Base-by-base conservation (phyloP, 495 filamentous ascomycete genomes). In the Penicillium bialowiezense region DNA sequence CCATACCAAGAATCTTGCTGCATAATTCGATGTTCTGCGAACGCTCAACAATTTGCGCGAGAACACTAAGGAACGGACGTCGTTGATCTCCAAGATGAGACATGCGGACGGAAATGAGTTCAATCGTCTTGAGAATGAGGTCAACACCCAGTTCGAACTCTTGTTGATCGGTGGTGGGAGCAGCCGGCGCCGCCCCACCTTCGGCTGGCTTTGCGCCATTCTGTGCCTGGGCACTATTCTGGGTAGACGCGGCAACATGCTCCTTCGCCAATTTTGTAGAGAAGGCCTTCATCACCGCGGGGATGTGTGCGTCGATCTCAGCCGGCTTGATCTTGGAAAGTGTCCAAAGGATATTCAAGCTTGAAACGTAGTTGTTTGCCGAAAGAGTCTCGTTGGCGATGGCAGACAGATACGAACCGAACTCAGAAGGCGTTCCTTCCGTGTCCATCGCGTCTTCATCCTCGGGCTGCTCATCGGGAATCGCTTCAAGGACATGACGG, bases 31-130 rank as follows among this genome's bases (percentile, higher is more conserved):
- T 85, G 58, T 90, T 92, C 59, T 85, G 75, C 2, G 95, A 97
- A 52, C 93, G 91, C 67, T 99, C 95, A 12, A 99, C 90, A 5
- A 99, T 77, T 23, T 90, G 90, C 5, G 95, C 95, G 40, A 99
- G 72, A 14, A 96, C 91, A 60, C 91, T 96, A 2, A 99, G 75
- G 72, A 95, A 99, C 1, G 92, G 91, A 33, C 95, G 77, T 18
- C 95, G 76, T 58, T 92, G 87, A 53, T 99, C 95, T 7, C 88
- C 90, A n/a, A 99, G 82, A 38, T 84, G 83, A 58, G 91, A 91
- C 83, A 99, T 97, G 41, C 95, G 86, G 43, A 88, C 81, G 0
- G 92, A 86, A 4, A 92, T 87, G 39, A 96, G 80, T 59, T 97
- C 91, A 56, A 97, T 90, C 1, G 91, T 87, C 72, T 97, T 99